Conservation (phyloP, 805 yeast species). For the Suhomyces xylopsoci region DNA sequence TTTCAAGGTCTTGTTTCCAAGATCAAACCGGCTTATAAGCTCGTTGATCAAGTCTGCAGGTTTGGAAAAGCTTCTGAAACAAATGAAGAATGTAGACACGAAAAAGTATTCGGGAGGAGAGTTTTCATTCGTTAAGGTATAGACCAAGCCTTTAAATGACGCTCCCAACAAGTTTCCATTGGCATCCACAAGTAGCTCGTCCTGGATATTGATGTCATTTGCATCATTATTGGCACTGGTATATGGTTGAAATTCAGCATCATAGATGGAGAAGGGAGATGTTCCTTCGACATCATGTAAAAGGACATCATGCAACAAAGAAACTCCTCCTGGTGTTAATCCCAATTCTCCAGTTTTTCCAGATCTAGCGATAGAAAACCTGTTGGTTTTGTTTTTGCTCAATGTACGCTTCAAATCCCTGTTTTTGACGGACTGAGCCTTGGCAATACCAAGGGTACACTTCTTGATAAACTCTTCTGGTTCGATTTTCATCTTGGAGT, state of each 20-base stretch:
- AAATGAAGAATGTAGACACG: conserved; percentile 70
- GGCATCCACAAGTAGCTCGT: conserved; percentile 51
- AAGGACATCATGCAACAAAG: conserved; percentile 37
- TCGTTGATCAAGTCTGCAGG: conserved; percentile 67
- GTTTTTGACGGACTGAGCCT: conserved; percentile 27
- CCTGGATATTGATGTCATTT: conserved; percentile 17
- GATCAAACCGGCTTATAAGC: conserved; percentile 63
- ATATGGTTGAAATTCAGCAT: conserved; percentile 35
- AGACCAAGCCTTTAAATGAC: conserved; percentile 65
- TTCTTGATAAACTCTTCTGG: conserved; percentile 58
- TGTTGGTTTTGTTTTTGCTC: conserved; percentile 23
- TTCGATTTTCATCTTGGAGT: conserved; percentile 51
- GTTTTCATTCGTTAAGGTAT: conserved; percentile 62
- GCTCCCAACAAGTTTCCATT: conserved; percentile 61
- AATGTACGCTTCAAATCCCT: conserved; percentile 20
- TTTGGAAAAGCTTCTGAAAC: conserved; percentile 68
- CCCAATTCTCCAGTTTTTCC: conserved; percentile 50
- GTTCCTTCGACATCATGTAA: conserved; percentile 24
- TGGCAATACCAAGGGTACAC: conserved; percentile 61
- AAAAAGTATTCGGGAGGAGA: conserved; percentile 65
- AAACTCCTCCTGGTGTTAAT: conserved; percentile 47
- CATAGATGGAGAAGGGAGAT: conserved; percentile 32
- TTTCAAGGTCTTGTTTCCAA: conserved; percentile 28
- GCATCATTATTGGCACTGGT: conserved; percentile 18
- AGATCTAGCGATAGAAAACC: conserved; percentile 50